Evolutionary conservation across 768 basidiomycete genomes (phyloP).

Genomic region (Auricularia auricula-judae): DNA sequence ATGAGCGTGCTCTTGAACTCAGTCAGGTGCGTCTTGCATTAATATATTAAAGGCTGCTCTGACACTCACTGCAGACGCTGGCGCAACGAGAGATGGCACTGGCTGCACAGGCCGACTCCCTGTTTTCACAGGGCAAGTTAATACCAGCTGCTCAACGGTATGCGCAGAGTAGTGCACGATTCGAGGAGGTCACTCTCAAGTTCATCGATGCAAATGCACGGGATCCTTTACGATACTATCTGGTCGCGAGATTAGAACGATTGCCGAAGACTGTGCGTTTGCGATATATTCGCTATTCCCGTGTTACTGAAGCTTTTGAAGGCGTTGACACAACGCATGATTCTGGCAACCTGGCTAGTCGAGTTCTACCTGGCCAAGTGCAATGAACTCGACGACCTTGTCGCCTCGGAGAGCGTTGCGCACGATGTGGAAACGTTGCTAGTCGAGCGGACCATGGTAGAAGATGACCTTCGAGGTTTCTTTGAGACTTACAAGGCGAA

Average conservation of each 20-base stretch:
- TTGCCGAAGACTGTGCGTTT: conserved; percentile 65
- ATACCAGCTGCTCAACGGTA: conserved; percentile 90
- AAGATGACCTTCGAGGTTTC: conserved; percentile 89
- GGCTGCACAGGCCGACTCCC: conserved; percentile 69
- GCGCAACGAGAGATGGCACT: conserved; percentile 77
- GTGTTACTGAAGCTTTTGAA: conserved; percentile 18
- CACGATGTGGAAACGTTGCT: conserved; percentile 79
- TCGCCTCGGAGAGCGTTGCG: conserved; percentile 74
- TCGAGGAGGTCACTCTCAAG: conserved; percentile 86
- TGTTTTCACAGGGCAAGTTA: conserved; percentile 69
- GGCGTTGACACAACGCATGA: conserved; percentile 92
- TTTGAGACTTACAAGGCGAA: conserved; percentile 91
- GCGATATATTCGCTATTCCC: neutral
- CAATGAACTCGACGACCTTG: conserved; percentile 88
- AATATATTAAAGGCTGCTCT: too few species aligned
- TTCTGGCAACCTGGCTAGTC: conserved; percentile 96
- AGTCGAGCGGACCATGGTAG: conserved; percentile 68
- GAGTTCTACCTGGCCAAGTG: conserved; percentile 96
- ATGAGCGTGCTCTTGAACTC: conserved; percentile 68
- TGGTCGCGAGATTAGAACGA: conserved; percentile 77
- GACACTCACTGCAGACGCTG: conserved; percentile 45
- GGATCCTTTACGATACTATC: conserved; percentile 82
- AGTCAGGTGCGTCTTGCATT: conserved; percentile 49
- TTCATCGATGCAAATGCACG: conserved; percentile 85
- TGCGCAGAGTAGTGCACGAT: conserved; percentile 75